Evolutionary conservation across 169 alveolate genomes (phyloP), one percentile per base, ranked within the genome.

Genomic region (Plasmodium relictum): DNA sequence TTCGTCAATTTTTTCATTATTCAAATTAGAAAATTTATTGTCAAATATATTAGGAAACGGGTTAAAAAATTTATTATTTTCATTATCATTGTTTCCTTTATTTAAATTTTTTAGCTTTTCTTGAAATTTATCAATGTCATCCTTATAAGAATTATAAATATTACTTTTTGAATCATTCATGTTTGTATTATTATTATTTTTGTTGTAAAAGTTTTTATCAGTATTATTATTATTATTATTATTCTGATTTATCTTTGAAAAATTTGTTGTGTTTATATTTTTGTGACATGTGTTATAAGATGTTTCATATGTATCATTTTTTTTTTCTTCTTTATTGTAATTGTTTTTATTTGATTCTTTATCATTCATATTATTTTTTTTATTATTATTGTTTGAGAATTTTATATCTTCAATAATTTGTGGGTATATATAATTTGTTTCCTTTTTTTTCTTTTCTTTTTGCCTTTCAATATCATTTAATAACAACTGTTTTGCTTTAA

Each of bases 401-500:
- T 45, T 71, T 2, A 42, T 20, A 62, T 86, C 92, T 26, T 86
- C 92, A 20, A 86, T 86, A 18, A 86, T 86, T 58, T 71, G 88
- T 9, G 96, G 96, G 14, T 71, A 66, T n/a, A 88, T 73, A 66
- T 89, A 94, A 31, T 89, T 92, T 2, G 96, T 94, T 70, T 94
- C 96, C 12, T 74, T 80, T 24, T 89, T 88, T 48, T 78, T 54
- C 83, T 89, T 92, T 62, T 94, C 95, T 44, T 88, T 52, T 24
- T 63, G 24, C 22, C 94, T 39, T 26, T 88, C 93, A 0, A 70
- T 68, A 5, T 93, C 94, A 16, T 94, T 94, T 31, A 94, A 31
- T 26, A 94, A 63, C 44, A 88, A 63, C 12, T 94, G 94, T 12
- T 94, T 86, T 0, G 96, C 96, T 42, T 94, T 93, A 65, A 85